These are phyloP conservation scores for Hericium coralloides DNA, from an alignment of 768 basidiomycete genomes.

Conservation along the genomic window DNA sequence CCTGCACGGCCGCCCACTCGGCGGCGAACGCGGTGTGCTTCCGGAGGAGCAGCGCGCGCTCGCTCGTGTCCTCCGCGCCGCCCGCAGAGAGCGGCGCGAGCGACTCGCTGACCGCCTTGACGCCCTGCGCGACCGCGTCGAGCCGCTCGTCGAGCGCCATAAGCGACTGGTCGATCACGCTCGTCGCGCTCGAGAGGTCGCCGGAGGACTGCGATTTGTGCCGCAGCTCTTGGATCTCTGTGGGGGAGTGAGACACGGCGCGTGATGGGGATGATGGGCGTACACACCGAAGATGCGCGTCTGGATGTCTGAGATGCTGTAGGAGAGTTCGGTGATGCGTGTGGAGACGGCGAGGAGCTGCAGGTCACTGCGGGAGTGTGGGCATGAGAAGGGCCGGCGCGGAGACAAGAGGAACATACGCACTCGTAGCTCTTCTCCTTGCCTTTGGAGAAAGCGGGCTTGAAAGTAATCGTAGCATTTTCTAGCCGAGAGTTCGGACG, in stretches of 20 bases:
- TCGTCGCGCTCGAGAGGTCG: conserved; percentile 50
- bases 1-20: conserved; percentile 79
- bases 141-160: conserved; percentile 73
- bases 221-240: conserved; percentile 89
- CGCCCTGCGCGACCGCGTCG: conserved; percentile 61
- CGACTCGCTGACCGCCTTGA: conserved; percentile 59
- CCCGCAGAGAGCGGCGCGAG: conserved; percentile 50
- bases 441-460: conserved; percentile 35
- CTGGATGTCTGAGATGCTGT: conserved; percentile 82
- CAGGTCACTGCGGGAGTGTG: conserved; percentile 46
- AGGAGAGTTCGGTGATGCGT: conserved; percentile 81
- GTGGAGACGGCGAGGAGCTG: conserved; percentile 72
- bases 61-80: conserved; percentile 26
- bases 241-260: background rate
- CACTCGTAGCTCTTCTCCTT: conserved; percentile 62
- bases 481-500: conserved; percentile 32
- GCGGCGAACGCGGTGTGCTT: conserved; percentile 64
- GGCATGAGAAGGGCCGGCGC: background rate
- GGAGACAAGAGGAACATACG: conserved; percentile 25
- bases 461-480: conserved; percentile 62
- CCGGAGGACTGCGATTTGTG: conserved; percentile 70
- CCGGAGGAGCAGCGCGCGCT: conserved; percentile 46
- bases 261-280: background rate
- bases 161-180: conserved; percentile 73
- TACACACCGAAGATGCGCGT: conserved; percentile 79